A percentile compares a stretch with the other conserved stretches of the same genome.
Evolutionary conservation across 495 filamentous ascomycete genomes (phyloP).

Genomic region (Aspergillus carlsbadensis): DNA sequence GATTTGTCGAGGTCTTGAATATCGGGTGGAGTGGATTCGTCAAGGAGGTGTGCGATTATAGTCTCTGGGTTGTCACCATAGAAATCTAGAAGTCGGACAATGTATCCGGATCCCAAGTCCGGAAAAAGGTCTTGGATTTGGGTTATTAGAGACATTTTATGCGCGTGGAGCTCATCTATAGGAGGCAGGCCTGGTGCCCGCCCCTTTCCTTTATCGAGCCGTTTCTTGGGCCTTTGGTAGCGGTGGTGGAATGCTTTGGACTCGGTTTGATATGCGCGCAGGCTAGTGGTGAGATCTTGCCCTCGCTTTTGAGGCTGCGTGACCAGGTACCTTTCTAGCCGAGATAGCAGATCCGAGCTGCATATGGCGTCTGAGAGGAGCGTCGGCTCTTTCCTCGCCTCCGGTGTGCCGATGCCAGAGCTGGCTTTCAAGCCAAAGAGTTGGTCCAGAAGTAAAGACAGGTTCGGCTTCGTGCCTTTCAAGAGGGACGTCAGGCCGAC

Average conservation of each 20-base stretch:
- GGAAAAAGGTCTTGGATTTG: slow-evolving; percentile 94
- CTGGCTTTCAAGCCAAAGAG: slow-evolving; percentile 75
- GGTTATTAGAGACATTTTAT: slow-evolving; percentile 78
- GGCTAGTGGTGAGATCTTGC: slow-evolving; percentile 37
- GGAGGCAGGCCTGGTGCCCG: slow-evolving; percentile 38
- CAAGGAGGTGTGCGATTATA: slow-evolving; percentile 80
- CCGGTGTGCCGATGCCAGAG: slow-evolving; percentile 51
- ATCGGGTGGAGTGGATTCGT: slow-evolving; percentile 67
- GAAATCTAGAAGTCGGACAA: slow-evolving; percentile 74
- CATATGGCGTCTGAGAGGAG: slow-evolving; percentile 48
- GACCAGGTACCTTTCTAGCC: slow-evolving; percentile 56
- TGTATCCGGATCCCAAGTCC: slow-evolving; percentile 78
- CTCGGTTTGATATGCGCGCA: slow-evolving; percentile 46
- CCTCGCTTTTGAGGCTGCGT: slow-evolving; percentile 47
- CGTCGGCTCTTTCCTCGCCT: slow-evolving; percentile 37
- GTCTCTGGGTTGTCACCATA: slow-evolving; percentile 76
- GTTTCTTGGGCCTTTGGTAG: slow-evolving; percentile 54
- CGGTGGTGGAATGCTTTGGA: slow-evolving; percentile 53
- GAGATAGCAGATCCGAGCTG: slow-evolving; percentile 38
- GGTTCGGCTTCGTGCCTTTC: slow-evolving; percentile 62
- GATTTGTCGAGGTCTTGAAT: slow-evolving; percentile 40
- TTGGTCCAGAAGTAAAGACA: slow-evolving; percentile 74
- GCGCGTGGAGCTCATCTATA: slow-evolving; percentile 64
- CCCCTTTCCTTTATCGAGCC: slow-evolving; percentile 69
- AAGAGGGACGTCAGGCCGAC: slow-evolving; percentile 67